Evolutionary conservation across 495 filamentous ascomycete genomes (phyloP).

Genomic region (Hypoxylon subgilvum): DNA sequence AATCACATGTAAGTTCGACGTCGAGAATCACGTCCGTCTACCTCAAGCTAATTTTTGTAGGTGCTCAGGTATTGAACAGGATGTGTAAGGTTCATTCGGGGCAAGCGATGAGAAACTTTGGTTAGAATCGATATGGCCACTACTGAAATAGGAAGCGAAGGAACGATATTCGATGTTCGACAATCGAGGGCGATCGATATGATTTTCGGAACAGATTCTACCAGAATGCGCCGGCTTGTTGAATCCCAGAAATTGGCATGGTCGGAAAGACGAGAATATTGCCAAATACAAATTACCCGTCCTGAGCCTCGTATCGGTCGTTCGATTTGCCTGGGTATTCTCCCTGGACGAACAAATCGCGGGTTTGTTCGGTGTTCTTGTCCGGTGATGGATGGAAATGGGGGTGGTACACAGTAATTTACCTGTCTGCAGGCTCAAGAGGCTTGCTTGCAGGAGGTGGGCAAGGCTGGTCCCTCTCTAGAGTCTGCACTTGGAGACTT

Average conservation of each 20-base stretch:
- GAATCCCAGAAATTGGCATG: conserved; percentile 14
- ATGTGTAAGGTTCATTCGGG: conserved; percentile 31
- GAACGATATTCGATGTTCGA: background rate
- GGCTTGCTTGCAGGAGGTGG: background rate
- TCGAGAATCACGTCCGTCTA: background rate
- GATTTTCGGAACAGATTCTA: conserved; percentile 1
- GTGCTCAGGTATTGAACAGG: too few relatives aligned
- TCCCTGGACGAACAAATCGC: too few relatives aligned
- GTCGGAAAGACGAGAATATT: background rate
- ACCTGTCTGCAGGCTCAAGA: background rate
- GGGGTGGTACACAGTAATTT: conserved; percentile 4
- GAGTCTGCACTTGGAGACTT: too few relatives aligned
- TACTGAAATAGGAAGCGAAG: conserved; percentile 1
- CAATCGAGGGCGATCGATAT: conserved; percentile 15
- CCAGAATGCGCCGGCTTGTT: conserved; percentile 10
- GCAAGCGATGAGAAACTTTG: conserved; percentile 18
- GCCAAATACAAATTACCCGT: background rate
- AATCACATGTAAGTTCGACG: conserved; percentile 23
- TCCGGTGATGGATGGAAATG: conserved; percentile 3
- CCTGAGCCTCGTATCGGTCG: background rate
- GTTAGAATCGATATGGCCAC: conserved; percentile 9
- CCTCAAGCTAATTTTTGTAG: background rate
- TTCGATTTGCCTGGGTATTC: too few relatives aligned
- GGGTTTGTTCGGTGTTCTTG: conserved; percentile 19
- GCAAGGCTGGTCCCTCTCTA: background rate